These are phyloP conservation scores for Aspergillus ruber DNA, from an alignment of 2,329 filamentous ascomycete genomes.

Conservation along the genomic window DNA sequence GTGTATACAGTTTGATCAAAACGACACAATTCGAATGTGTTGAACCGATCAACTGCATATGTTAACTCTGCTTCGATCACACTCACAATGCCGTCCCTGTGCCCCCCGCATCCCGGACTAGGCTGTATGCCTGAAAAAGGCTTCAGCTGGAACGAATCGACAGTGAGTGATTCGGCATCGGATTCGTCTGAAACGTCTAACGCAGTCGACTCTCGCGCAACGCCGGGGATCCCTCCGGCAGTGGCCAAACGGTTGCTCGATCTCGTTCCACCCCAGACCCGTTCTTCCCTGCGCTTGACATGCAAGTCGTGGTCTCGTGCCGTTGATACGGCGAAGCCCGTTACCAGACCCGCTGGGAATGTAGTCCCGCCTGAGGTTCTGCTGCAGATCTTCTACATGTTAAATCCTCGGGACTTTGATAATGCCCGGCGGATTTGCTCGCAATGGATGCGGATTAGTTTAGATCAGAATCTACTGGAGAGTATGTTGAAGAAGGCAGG, in stretches of 20 bases:
- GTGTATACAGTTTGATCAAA: no score
- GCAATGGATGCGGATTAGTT: slow-evolving; percentile 53
- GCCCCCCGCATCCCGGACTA: not conserved
- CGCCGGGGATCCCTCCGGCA: not conserved
- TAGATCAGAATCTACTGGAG: slow-evolving; percentile 47
- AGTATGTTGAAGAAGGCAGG: slow-evolving; percentile 52
- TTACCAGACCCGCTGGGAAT: slow-evolving; percentile 25
- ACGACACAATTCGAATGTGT: no score
- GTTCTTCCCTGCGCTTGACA: slow-evolving; percentile 22
- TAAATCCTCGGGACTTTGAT: slow-evolving; percentile 51
- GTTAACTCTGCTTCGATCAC: not conserved
- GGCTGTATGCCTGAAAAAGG: not conserved
- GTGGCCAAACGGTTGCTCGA: slow-evolving; percentile 7
- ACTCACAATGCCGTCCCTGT: not conserved
- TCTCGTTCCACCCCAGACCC: slow-evolving; percentile 5
- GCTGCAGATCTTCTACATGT: slow-evolving; percentile 40
- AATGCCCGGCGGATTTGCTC: slow-evolving; percentile 55
- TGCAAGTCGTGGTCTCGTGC: slow-evolving; percentile 29
- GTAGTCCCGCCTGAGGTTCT: slow-evolving; percentile 45
- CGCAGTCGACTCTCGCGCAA: not conserved
- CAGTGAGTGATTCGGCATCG: not conserved
- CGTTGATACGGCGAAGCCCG: slow-evolving; percentile 16
- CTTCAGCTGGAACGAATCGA: not conserved
- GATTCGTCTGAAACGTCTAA: not conserved
- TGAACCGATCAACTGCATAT: not conserved